Evolutionary conservation across 129 eudicot genomes (phyloP), one percentile per base, ranked within the genome.

Genomic region (Oenanthe sinensis): DNA sequence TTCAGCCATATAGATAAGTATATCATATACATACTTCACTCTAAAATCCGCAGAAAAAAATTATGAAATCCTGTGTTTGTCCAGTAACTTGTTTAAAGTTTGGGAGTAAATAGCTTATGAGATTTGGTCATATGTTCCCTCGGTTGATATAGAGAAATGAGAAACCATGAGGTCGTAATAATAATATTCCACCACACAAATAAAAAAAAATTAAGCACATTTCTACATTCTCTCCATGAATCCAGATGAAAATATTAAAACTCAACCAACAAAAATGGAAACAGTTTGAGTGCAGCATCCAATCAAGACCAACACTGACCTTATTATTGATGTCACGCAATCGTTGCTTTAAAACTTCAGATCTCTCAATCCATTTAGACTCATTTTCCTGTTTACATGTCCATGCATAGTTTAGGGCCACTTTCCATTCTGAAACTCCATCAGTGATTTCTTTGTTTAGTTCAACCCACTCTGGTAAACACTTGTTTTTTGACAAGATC

Each of bases 391-490:
- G 82, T 78, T 83, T 91, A 75, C 80, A 74, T 45, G 28, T 69
- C 90, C 91, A 83, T 22, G 93, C 92, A 80, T 86, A 91, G 86
- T 85, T 79, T 28, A 93, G 84, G 48, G 87, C 84, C 46, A 74
- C 65, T 49, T 93, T 84, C 98, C 98, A 93, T 72, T 80, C 79
- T 16, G 86, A 81, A 82, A 88, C 77, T 5, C 82, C 80, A 77
- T 37, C 77, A 75, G 97, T 89, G 76, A 93, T 93, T 84, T 89
- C 97, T 74, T 93, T 93, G 84, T 93, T 93, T 20, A 93, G 90
- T 82, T 93, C 98, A 71, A 89, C 92, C 98, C 97, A 93, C 83
- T 93, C 93, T 0, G 98, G 98, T 0, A 95, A 95, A 81, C 93
- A 93, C 19, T 87, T 90, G 81, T 91, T 91, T 83, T 81, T 89